Base-by-base conservation (phyloP, 1,139 yeast genomes). In the Protomyces gravidus region DNA sequence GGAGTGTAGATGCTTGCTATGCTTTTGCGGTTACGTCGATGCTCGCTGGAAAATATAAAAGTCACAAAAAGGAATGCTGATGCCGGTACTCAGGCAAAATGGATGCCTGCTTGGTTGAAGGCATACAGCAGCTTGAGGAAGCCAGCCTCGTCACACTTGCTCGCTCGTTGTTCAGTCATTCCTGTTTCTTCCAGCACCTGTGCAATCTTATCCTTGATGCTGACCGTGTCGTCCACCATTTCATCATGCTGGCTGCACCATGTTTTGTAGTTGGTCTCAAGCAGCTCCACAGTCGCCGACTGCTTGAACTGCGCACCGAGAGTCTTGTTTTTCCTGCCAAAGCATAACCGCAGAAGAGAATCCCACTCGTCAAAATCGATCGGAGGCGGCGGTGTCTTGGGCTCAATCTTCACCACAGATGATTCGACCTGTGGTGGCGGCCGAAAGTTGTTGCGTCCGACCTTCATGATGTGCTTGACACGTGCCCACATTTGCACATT, bases 351-450 rank as follows among this genome's bases (percentile, higher is more conserved):
- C 65, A 92, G 77, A 50, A 94, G 76, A 2, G 98, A 98, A 70
- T 92, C 98, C 98, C 98, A 92, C 73, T 92, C 98, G 69, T 86
- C 81, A 70, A 85, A 90, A 69, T 89, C 96, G 40, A 92, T 83
- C 67, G 86, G 83, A 5, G 98, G 98, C 67, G 97, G 81, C 56
- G 98, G 98, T 61, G 75, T 78, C 72, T 92, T 92, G 62, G 94
- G 84, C 72, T 90, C 98, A 57, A 92, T 84, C 69, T 96, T 81
- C 21, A 92, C 97, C 53, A 92, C 98, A 45, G 95, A 85, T 0
- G 97, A 89, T 72, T 92, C 99, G 62, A 92, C 99, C 72, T 92
- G 92, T 61, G 99, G 99, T 21, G 99, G 99, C 40, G 99, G 99
- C 66, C 97, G 80, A 78, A 92, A 92, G 70, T 92, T 92, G 72